phyloP scores from a whole-genome alignment of 139 green algal species.

The Gonium pectorale region DNA sequence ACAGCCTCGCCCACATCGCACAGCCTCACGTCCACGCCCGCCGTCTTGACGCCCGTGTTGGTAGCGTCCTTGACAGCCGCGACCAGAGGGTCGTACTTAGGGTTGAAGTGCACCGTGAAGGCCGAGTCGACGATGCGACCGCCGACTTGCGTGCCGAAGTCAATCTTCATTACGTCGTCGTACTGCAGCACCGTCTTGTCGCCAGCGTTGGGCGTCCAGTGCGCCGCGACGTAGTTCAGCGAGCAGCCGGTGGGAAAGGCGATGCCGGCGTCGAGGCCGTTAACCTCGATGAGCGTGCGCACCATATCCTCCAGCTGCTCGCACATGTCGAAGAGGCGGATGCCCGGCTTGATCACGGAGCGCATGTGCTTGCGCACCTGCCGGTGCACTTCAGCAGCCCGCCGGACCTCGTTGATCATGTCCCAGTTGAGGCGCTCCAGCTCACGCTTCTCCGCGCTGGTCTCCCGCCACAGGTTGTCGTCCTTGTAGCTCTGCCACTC shows the following conservation, averaged over 20 bases:
- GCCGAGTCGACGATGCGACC: conserved; percentile 97
- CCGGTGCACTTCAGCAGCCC: conserved; percentile 96
- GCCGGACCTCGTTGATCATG: conserved; percentile 94
- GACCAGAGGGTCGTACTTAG: conserved; percentile 91
- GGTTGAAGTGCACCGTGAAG: conserved; percentile 98
- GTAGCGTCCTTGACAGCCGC: conserved; percentile 94
- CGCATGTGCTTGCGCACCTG: conserved; percentile 93
- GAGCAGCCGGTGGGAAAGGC: conserved; percentile 87
- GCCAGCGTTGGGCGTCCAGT: conserved; percentile 98
- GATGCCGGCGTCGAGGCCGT: conserved; percentile 86
- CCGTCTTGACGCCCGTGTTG: conserved; percentile 87
- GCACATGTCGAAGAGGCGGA: conserved; percentile 92
- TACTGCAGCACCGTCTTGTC: conserved; percentile 98
- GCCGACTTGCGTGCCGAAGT: conserved; percentile 92
- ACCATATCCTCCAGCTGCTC: conserved; percentile 94
- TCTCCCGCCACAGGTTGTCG: conserved; percentile 93
- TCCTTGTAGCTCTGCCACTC: conserved; percentile 88
- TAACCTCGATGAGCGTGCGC: conserved; percentile 90
- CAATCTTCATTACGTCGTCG: conserved; percentile 99
- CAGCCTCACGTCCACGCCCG: conserved; percentile 96
- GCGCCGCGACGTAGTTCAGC: conserved; percentile 96
- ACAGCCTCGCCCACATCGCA: conserved; percentile 96
- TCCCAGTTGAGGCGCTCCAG: conserved; percentile 81
- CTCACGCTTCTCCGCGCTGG: conserved; percentile 92
- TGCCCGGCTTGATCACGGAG: conserved; percentile 92